Base-by-base conservation (phyloP, 2,329 filamentous ascomycete species). In the Aphanocladium album region DNA sequence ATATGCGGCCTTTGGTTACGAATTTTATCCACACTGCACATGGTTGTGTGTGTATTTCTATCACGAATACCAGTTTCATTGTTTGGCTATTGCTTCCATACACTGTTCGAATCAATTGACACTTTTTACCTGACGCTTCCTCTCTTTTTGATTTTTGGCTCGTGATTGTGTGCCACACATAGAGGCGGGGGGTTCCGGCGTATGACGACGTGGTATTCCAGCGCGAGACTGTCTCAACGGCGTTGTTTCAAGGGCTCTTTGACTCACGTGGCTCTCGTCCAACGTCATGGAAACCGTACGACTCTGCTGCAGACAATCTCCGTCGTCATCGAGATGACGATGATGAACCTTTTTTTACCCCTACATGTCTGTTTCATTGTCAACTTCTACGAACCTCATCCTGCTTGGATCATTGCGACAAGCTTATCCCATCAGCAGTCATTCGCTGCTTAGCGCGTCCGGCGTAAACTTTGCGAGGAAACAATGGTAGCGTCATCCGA, bases 21-120 rank as follows among this genome's bases (percentile, higher is more conserved):
- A 60, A 54, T 37, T 54, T 30, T 45, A 19, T 30, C 21, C 50
- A 53, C 57, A 53, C 39, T 30, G 41, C 39, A 47, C 41, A 53
- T 60, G 39, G 25, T 25, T 45, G 37, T 33, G 56, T 39, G 57
- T 60, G 33, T 60, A 60, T 53, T 60, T 60, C 21, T 60, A 53
- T 60, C 50, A 60, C 41, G 57, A 60, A 53, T 47, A 60, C 50
- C 57, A 60, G 39, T 60, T 60, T 60, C 39, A 21, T 17, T 60
- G 41, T 60, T 60, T 60, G 57, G 49, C 50, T 60, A 47, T 54
- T 60, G 57, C 57, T 60, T 52, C 30, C 19, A 53, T 47, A 37
- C 35, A 25, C 33, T 59, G 27, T 52, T 52, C 37, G 14, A 35
- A 35, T 25, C 47, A 33, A 52, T 35, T 43, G 2, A 33, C 9